Evolutionary conservation across 2,329 filamentous ascomycete genomes (phyloP).

Genomic region (Thelonectria blattea): DNA sequence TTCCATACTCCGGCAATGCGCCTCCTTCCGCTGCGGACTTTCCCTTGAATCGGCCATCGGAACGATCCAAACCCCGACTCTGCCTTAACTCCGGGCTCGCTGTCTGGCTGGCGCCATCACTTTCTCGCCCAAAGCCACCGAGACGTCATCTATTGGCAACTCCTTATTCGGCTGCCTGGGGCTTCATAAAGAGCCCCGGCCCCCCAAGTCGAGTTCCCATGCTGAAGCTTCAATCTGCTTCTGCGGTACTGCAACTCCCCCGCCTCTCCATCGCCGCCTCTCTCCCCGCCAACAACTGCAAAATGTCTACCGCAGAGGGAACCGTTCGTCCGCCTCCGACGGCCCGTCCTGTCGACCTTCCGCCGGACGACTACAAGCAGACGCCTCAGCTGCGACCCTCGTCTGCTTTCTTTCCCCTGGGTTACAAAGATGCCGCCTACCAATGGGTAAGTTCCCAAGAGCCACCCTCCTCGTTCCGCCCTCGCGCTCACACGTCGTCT

Average conservation of each 20-base stretch:
- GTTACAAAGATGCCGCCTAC: constrained; percentile 88
- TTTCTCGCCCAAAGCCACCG: constrained; percentile 14
- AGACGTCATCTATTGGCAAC: constrained; percentile 35
- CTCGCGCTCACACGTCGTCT: constrained; percentile 12
- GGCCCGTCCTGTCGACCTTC: constrained; percentile 29
- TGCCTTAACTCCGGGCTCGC: constrained; percentile 35
- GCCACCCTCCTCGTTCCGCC: background rate
- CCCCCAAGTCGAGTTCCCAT: constrained; percentile 41
- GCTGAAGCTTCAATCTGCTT: constrained; percentile 51
- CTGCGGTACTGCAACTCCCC: constrained; percentile 49
- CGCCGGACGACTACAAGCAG: constrained; percentile 33
- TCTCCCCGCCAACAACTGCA: constrained; percentile 32
- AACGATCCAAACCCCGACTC: constrained; percentile 31
- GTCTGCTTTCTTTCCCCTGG: constrained; percentile 74
- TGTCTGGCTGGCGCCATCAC: constrained; percentile 2
- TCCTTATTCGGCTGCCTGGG: constrained; percentile 27
- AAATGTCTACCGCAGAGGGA: constrained; percentile 44
- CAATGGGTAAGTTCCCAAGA: constrained; percentile 76
- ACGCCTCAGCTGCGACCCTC: constrained; percentile 38
- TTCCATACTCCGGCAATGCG: constrained; percentile 27
- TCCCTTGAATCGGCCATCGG: constrained; percentile 25
- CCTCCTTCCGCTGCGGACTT: constrained; percentile 29
- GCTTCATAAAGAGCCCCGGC: constrained; percentile 31
- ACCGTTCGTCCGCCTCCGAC: constrained; percentile 33
- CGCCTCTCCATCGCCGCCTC: constrained; percentile 46